Percentiles rank a stretch among this genome's conserved stretches.
Conservation (phyloP, 1,284 basidiomycete species). For the Phylloporus sp. region DNA sequence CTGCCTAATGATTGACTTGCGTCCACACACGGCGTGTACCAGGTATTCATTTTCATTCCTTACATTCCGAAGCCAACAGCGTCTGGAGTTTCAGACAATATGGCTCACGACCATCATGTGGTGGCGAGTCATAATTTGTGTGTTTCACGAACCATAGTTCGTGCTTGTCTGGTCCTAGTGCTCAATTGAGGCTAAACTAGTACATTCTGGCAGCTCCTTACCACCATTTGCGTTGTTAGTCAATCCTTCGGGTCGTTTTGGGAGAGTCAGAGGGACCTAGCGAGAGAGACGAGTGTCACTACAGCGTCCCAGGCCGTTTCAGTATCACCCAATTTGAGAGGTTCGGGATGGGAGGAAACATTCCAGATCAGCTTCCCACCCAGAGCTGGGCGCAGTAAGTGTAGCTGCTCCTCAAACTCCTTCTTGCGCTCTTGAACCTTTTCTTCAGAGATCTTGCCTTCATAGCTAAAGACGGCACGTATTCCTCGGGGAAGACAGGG, state of each 20-base stretch:
- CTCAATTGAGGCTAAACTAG: no score
- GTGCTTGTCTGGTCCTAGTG: no score
- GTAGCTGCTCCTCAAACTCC: conserved; percentile 4
- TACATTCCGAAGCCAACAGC: no score
- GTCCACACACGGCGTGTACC: no score
- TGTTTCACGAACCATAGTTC: no score
- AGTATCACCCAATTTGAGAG: neutral
- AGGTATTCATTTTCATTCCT: no score
- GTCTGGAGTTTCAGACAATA: no score
- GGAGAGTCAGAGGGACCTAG: neutral
- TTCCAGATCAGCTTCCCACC: neutral
- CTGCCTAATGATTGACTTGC: no score
- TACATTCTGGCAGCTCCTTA: no score
- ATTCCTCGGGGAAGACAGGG: conserved; percentile 4
- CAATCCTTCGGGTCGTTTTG: neutral
- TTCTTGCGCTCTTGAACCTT: neutral
- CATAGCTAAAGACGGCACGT: conserved; percentile 16
- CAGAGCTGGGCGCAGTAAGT: rapidly evolving
- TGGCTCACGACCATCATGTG: no score
- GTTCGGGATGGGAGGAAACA: neutral
- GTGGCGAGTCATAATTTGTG: no score
- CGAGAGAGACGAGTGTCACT: conserved; percentile 7
- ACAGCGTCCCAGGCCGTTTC: conserved; percentile 20
- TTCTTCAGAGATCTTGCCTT: rapidly evolving
- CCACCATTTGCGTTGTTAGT: neutral